Evolutionary conservation across 148 eudicot genomes (phyloP).

Genomic region (Chenopodium album): DNA sequence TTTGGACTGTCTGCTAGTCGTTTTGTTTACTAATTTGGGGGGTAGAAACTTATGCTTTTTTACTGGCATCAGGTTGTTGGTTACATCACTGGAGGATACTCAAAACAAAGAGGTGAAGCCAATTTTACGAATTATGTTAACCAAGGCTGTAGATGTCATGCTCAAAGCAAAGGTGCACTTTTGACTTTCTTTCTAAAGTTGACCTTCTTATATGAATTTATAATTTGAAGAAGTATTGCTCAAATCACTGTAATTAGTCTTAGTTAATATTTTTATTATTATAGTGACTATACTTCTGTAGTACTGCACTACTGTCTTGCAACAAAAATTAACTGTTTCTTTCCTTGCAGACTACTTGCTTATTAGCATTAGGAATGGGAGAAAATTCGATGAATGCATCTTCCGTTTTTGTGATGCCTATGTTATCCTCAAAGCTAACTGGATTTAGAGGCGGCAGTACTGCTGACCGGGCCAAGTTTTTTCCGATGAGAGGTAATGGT

Average conservation of each 20-base stretch:
- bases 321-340: background rate
- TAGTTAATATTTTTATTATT: too few relatives aligned
- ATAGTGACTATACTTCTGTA: too few relatives aligned
- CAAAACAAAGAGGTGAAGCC: constrained; percentile 64
- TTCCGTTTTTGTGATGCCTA: constrained; percentile 88
- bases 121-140: constrained; percentile 36
- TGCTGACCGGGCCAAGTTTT: constrained; percentile 55
- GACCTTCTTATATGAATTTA: too few relatives aligned
- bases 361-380: constrained; percentile 75
- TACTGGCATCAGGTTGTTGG: constrained; percentile 38
- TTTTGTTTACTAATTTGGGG: background rate
- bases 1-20: background rate
- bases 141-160: constrained; percentile 52
- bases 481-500: constrained; percentile 50
- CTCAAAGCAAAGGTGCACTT: constrained; percentile 69
- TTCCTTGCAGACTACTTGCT: constrained; percentile 59
- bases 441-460: constrained; percentile 75
- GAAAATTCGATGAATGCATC: constrained; percentile 82
- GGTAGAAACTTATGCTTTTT: background rate
- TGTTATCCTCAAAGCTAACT: constrained; percentile 92
- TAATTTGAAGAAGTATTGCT: too few relatives aligned
- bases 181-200: too few relatives aligned
- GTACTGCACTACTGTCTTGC: too few relatives aligned
- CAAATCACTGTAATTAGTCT: too few relatives aligned
- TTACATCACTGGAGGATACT: constrained; percentile 56